Evolutionary conservation across 2,329 filamentous ascomycete genomes (phyloP), one percentile per base, ranked within the genome.

Genomic region (Aspergillus sp.): DNA sequence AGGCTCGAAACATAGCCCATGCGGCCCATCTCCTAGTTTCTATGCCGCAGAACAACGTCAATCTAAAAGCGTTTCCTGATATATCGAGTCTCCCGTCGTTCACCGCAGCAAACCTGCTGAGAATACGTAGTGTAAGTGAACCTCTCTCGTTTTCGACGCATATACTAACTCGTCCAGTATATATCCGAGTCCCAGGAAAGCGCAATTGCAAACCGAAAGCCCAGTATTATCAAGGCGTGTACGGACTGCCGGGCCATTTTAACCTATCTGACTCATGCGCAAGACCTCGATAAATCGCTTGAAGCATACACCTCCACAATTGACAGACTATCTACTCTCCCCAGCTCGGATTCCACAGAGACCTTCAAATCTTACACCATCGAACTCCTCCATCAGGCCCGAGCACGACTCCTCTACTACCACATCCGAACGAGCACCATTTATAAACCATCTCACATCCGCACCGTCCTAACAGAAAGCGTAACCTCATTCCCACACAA

Each of bases 401-500:
- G 86, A 30, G 82, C 88, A 5, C 81, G 79, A 8, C 75, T 97
- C 0, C 74, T 96, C 1, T 84, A 85, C 58, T 74, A 85, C 60
- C 87, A 96, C 71, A 80, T 87, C 39, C 81, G 79, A 2, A 80
- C 81, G 59, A 83, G 75, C 52, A 85, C 84, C 3, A 82, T 88
- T 3, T 91, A 89, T 73, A 87, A 87, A 52, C 88, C 90, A 4
- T 77, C 80, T 0, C 80, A 86, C 17, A 72, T 96, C 34, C 86
- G 89, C 43, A 74, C 81, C 7, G 77, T 87, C 12, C 75, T 96
- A 1, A 74, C 78, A 4, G 74, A 79, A 2, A 89, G 88, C 60
- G 78, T 95, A 20, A 65, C 66, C 0, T 69, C 76, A 6, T 96
- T 92, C 69, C 91, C 92, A 0, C 79, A 80, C 48, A 97, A 96